Conservation (phyloP, 2,329 filamentous ascomycete species). For the Epicoccum sorghinum region DNA sequence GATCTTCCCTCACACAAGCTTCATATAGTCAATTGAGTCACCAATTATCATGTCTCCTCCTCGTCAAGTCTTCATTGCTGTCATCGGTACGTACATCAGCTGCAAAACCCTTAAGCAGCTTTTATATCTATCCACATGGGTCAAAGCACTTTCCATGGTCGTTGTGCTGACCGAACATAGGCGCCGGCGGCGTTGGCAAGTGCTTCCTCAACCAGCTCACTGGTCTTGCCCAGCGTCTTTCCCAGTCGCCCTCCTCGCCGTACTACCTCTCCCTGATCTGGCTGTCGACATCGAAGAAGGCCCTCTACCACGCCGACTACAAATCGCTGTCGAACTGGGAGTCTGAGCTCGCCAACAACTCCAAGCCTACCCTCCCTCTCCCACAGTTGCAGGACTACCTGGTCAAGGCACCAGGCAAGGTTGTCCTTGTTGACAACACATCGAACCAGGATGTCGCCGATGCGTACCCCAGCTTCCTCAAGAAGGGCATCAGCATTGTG, state of each 20-base stretch:
- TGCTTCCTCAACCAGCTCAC: slow-evolving; percentile 85
- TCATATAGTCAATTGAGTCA: slow-evolving; percentile 15
- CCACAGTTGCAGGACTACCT: slow-evolving; percentile 79
- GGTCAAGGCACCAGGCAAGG: slow-evolving; percentile 74
- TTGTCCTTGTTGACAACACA: slow-evolving; percentile 93
- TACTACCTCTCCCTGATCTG: slow-evolving; percentile 80
- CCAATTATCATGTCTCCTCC: slow-evolving; percentile 48
- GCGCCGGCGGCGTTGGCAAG: slow-evolving; percentile 91
- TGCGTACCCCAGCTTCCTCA: slow-evolving; percentile 80
- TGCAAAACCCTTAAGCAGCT: neutral
- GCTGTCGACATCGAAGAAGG: slow-evolving; percentile 84
- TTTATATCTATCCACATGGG: neutral
- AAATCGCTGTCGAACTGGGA: slow-evolving; percentile 68
- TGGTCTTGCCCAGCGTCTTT: slow-evolving; percentile 66
- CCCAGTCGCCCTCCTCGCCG: slow-evolving; percentile 59
- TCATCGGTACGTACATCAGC: slow-evolving; percentile 47
- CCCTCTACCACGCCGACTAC: slow-evolving; percentile 77
- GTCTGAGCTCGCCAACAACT: slow-evolving; percentile 65
- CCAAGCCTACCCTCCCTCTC: slow-evolving; percentile 69
- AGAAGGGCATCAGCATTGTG: slow-evolving; percentile 84
- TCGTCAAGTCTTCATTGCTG: slow-evolving; percentile 55
- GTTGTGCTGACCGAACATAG: slow-evolving; percentile 53
- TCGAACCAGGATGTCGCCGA: slow-evolving; percentile 86
- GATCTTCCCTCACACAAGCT: slow-evolving; percentile 7
- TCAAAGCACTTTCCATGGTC: neutral